Percentiles rank a stretch among this genome's conserved stretches.
Conservation (phyloP, 352 stramenopile species). For the Peronospora farinosa region DNA sequence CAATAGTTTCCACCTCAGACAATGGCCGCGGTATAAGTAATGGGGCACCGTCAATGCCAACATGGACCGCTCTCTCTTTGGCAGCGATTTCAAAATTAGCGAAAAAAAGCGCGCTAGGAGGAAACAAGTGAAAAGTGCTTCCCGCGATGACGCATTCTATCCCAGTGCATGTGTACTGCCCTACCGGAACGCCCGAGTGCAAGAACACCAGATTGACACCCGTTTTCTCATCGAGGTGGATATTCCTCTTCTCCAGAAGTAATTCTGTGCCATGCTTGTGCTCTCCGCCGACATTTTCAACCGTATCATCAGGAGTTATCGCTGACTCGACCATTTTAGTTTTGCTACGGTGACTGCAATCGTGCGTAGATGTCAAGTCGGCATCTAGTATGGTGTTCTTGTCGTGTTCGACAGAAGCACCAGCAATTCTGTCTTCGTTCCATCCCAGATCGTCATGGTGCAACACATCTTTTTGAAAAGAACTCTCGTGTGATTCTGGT, state of each 20-base stretch:
- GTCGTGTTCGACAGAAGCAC: not conserved
- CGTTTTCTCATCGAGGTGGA: slow-evolving; percentile 56
- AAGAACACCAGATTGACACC: slow-evolving; percentile 46
- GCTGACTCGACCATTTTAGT: slow-evolving; percentile 1
- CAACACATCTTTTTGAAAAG: not conserved
- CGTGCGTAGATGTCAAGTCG: not conserved
- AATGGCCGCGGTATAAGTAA: slow-evolving; percentile 39
- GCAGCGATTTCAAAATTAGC: slow-evolving; percentile 44
- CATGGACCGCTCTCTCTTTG: slow-evolving; percentile 46
- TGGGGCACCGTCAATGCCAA: slow-evolving; percentile 42
- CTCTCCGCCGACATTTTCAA: not conserved
- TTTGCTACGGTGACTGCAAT: not conserved
- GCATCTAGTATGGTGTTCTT: not conserved
- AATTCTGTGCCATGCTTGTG: slow-evolving; percentile 14
- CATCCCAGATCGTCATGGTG: slow-evolving; percentile 2
- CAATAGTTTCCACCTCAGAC: slow-evolving; percentile 32
- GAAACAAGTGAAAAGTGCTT: slow-evolving; percentile 45
- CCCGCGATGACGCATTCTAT: slow-evolving; percentile 56
- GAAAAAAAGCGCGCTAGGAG: slow-evolving; percentile 19
- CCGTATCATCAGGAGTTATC: not conserved
- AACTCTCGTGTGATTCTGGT: not conserved
- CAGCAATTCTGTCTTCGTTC: not conserved
- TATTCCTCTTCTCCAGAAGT: slow-evolving; percentile 44
- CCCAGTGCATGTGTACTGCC: slow-evolving; percentile 43
- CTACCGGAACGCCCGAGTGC: slow-evolving; percentile 38